Conservation (phyloP, 192 early-diverging fungal species). For the Linnemannia exigua region DNA sequence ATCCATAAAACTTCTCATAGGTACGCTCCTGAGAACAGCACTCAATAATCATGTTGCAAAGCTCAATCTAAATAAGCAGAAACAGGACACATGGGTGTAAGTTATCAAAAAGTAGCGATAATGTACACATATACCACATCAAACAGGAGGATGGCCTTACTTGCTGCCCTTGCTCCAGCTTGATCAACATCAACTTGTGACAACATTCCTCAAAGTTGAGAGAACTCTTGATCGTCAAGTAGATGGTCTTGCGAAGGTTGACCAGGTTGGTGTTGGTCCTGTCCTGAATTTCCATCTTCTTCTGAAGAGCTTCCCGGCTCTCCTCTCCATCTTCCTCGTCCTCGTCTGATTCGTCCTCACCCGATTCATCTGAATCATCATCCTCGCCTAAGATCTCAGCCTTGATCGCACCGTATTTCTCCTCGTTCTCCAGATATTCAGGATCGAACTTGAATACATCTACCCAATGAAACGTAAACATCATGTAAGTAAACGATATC, state of each 20-base stretch:
- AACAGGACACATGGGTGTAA: not conserved
- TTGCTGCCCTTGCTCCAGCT: slow-evolving; percentile 87
- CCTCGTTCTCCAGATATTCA: slow-evolving; percentile 86
- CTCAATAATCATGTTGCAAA: slow-evolving; percentile 97
- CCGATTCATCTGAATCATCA: slow-evolving; percentile 66
- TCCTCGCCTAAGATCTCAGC: slow-evolving; percentile 89
- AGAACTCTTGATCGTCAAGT: slow-evolving; percentile 95
- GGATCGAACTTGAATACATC: slow-evolving; percentile 86
- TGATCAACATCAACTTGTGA: slow-evolving; percentile 94
- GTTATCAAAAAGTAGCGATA: too few species aligned
- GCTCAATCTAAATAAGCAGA: slow-evolving; percentile 72
- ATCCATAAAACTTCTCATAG: slow-evolving; percentile 93
- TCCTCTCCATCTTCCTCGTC: slow-evolving; percentile 69
- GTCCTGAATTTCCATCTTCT: slow-evolving; percentile 84
- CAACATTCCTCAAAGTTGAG: slow-evolving; percentile 96
- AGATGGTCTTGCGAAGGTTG: slow-evolving; percentile 92
- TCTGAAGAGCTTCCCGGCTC: slow-evolving; percentile 54
- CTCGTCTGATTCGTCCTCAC: slow-evolving; percentile 64
- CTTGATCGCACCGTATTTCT: slow-evolving; percentile 84
- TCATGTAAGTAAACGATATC: not conserved
- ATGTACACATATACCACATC: too few species aligned
- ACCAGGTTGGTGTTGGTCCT: slow-evolving; percentile 91
- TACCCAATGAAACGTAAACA: slow-evolving; percentile 1
- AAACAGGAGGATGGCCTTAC: too few species aligned
- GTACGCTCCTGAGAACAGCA: slow-evolving; percentile 97